Evolutionary conservation across 768 basidiomycete genomes (phyloP), one percentile per base, ranked within the genome.

Genomic region (Rossbeevera mucosa): DNA sequence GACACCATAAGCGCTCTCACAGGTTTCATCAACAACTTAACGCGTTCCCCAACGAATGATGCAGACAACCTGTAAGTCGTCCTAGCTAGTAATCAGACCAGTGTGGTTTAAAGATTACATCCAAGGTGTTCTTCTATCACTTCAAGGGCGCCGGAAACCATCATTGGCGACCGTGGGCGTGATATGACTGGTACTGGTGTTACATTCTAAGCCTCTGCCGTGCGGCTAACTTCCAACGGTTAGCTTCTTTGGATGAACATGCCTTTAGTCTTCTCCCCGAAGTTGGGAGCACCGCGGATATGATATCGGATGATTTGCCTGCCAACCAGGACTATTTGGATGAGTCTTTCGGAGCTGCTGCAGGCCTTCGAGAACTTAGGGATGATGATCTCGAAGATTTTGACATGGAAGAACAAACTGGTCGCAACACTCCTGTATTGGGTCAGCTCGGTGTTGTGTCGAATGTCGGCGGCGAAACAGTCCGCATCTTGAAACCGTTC

Each of bases 231-330:
- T 33, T 42, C 28, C 12, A 24, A 29, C 24, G 14, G 38, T 29
- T 52, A 89, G 86, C 79, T 48, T 88, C 87, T 9, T 72, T 96
- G 30, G 93, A 95, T 50, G 86, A 93, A 51, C 70, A 86, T 30
- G 90, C 93, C 2, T 96, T 95, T 72, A 79, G 74, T 46, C 75
- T 72, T 40, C 64, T 84, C 7, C 91, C 91, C 2, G 86, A 91
- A 57, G 74, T 95, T 38, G 86, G 88, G 20, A 79, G 82, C 9
- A 79, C 83, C 8, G 85, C 90, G 13, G 95, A 97, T 68, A 84
- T 96, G 83, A 86, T 98, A 51, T 74, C 76, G 28, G 95, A 98
- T 60, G 94, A 98, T 65, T 73, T 98, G 8, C 95, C 95, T 0
- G 87, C 78, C 20, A 95, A 98, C 66, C 71, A 77, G 44, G 90